Evolutionary conservation across 306 rosid genomes (phyloP).

Genomic region (Leucaena leucocephala): DNA sequence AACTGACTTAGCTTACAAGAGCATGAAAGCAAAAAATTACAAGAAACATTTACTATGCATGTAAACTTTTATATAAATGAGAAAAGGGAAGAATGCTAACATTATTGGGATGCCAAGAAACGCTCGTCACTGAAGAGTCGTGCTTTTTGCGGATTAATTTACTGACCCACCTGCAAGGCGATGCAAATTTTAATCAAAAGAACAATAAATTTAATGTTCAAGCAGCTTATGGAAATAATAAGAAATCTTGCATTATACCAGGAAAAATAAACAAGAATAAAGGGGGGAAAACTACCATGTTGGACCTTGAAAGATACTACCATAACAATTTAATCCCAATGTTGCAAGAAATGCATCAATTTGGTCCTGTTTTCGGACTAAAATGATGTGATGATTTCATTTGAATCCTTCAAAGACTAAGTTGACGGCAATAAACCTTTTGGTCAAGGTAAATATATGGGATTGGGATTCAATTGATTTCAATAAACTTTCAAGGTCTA

Average conservation of each 20-base stretch:
- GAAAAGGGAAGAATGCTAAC: conserved; percentile 49
- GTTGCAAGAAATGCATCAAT: not conserved
- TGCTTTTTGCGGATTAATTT: conserved; percentile 94
- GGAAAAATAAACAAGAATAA: not conserved
- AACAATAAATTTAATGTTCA: conserved; percentile 2
- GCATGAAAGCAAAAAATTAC: conserved; percentile 2
- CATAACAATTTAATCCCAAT: not conserved
- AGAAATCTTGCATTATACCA: conserved; percentile 15
- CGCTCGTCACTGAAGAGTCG: conserved; percentile 94
- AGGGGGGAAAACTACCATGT: not conserved
- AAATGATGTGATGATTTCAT: not conserved
- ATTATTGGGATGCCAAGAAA: conserved; percentile 98
- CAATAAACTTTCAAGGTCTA: not conserved
- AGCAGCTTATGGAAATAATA: conserved; percentile 11
- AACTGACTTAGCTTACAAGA: conserved; percentile 25
- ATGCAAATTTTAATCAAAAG: conserved; percentile 26
- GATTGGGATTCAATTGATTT: too few species aligned
- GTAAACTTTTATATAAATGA: not conserved
- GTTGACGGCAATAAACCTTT: not conserved
- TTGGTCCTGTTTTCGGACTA: not conserved
- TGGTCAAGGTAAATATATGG: not conserved
- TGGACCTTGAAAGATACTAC: not conserved
- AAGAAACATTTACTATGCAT: not conserved
- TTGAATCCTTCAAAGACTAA: not conserved
- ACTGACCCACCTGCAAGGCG: conserved; percentile 95